Evolutionary conservation across 139 green algal genomes (phyloP), one percentile per base, ranked within the genome.

Genomic region (Klebsormidium nitens): DNA sequence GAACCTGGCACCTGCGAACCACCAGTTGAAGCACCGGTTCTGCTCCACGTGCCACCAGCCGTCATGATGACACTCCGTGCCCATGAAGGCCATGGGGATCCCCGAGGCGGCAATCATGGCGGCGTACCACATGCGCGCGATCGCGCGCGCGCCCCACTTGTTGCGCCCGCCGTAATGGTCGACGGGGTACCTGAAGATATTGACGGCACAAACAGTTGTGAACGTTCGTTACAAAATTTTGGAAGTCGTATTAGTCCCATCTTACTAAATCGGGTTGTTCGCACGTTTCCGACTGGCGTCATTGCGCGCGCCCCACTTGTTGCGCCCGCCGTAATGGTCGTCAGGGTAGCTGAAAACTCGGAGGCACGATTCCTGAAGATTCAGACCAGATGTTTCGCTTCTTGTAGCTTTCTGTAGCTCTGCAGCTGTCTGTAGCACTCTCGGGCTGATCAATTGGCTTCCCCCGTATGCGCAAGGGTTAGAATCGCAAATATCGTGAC

Each of bases 41-140:
- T 81, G 59, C 14, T 77, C 65, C 5, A 73, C 66, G 63, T 88
- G 58, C 86, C 86, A 91, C 82, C 82, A 89, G 5, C 72, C 79
- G 11, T 14, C 42, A 52, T 88, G 84, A 4, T 70, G 49, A 6
- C 62, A 82, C 77, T 91, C 86, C 2, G 75, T 84, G 23, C 83
- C 82, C 85, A 88, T 88, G 69, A 88, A 87, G 34, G 85, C 66
- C 83, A 91, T 86, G 31, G 86, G 84, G 19, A 89, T 67, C 5
- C 86, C 84, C 29, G 79, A 69, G 1, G 82, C 84, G 31, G 34
- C 78, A 29, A 86, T 72, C 50, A 83, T 84, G 40, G 75, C 83
- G 28, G 67, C 68, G 34, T 80, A 89, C 86, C 81, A 89, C 47
- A 87, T 76, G 11, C 86, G 79, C n/a, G 66, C 66, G 5, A 50